phyloP scores from a whole-genome alignment of 78 protist species.

The Dictyostelium citrinum region DNA sequence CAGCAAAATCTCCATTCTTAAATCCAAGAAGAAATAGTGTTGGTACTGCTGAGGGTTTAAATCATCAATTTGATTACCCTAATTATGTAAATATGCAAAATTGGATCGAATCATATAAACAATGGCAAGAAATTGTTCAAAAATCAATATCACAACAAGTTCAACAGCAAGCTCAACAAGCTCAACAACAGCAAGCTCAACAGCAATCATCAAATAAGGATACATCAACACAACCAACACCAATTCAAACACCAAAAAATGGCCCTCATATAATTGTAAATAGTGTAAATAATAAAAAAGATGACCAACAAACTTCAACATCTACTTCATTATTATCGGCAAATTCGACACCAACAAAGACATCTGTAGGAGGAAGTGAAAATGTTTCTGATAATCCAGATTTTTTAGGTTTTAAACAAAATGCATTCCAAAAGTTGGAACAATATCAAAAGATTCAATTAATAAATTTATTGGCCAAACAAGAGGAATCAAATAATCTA shows the following conservation, averaged over 20 bases:
- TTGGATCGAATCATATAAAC: constrained; percentile 41
- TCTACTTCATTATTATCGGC: background rate
- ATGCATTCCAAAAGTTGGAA: constrained; percentile 65
- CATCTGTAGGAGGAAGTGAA: background rate
- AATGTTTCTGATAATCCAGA: constrained; percentile 4
- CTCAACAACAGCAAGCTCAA: background rate
- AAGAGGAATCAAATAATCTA: constrained; percentile 15
- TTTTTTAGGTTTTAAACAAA: constrained; percentile 38
- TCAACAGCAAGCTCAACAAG: background rate
- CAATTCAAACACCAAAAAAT: constrained; percentile 28
- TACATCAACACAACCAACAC: constrained; percentile 1
- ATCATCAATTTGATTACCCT: background rate
- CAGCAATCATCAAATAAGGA: background rate
- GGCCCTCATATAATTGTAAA: constrained; percentile 10
- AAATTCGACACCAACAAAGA: background rate
- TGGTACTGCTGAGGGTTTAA: constrained; percentile 26
- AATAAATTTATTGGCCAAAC: constrained; percentile 30
- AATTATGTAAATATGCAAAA: background rate
- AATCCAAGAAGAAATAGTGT: constrained; percentile 37
- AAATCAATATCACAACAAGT: background rate
- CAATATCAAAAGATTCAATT: constrained; percentile 45
- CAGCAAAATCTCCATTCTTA: background rate
- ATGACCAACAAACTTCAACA: background rate
- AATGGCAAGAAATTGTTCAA: constrained; percentile 48
- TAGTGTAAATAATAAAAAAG: constrained; percentile 16